Percentiles rank a stretch among this genome's conserved stretches.
Conservation (phyloP, 306 rosid species). For the Sindora glabra region DNA sequence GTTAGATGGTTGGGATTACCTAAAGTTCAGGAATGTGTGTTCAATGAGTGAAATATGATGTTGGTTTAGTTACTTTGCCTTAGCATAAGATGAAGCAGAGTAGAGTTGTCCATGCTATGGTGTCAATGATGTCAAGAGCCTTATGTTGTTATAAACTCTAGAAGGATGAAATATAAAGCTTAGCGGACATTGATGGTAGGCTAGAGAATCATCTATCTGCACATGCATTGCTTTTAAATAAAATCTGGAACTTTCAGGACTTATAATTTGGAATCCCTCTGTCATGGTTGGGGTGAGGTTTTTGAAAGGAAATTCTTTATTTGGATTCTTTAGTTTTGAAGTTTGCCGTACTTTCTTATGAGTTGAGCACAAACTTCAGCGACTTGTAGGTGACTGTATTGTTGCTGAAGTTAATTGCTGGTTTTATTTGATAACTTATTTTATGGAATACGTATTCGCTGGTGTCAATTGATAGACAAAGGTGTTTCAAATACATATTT, state of each 20-base stretch:
- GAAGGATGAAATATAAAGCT: background rate
- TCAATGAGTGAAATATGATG: constrained; percentile 11
- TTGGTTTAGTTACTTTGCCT: background rate
- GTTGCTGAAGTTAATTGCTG: no score
- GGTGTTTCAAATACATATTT: no score
- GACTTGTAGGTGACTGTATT: no score
- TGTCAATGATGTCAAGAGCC: background rate
- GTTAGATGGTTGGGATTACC: background rate
- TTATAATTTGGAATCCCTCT: no score
- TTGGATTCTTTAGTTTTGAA: no score
- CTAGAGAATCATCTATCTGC: background rate
- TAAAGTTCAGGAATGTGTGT: background rate
- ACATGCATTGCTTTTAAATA: background rate
- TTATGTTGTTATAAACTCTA: background rate
- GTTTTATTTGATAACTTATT: no score
- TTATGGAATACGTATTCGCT: no score
- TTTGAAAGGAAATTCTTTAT: no score
- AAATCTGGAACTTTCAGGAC: background rate
- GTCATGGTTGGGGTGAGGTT: no score
- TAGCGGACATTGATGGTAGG: background rate
- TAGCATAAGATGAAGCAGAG: constrained; percentile 4
- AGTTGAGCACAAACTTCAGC: no score
- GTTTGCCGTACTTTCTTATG: no score
- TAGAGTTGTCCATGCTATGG: background rate
- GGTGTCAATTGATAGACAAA: no score